Base-by-base conservation (phyloP, 805 yeast species). In the Phaffomyces opuntiae region DNA sequence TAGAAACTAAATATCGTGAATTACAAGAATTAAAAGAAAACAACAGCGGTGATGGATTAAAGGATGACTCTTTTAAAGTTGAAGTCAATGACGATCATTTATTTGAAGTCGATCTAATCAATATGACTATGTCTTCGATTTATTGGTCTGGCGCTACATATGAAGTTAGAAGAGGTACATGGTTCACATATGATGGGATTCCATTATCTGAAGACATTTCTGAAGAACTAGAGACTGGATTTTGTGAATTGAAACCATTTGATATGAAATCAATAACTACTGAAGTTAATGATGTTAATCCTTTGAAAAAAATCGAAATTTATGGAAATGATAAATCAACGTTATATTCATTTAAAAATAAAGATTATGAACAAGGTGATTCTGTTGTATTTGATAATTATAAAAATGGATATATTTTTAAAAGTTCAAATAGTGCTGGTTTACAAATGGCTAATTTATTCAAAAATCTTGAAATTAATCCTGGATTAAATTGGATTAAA, bases 131-230 rank as follows among this genome's bases (percentile, higher is more conserved):
- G 55, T 52, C 65, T 4, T 95, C 98, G 0, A 74, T 81, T 0
- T 91, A 81, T 60, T 91, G 97, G 97, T 80, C 78, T 8, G 97
- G 97, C 1, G 93, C 96, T 0, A 66, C 69, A 0, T 91, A 81
- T 59, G 89, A 86, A 49, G 83, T 91, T 1, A 70, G 96, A 39
- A 67, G 97, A 45, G 96, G 96, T 1, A 61, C 80, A 1, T 91
- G 98, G 98, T 88, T 87, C 60, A 65, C 70, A 34, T 59, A 74
- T 9, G 76, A 76, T 42, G 78, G 78, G 1, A 56, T 57, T 6
- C 95, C 95, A 0, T 63, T 87, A 26, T 56, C 70, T 9, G 67
- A 68, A 1, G 62, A 65, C 1, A 47, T 81, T 6, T 69, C 93
- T 0, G 65, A 68, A 1, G 78, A 75, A 46, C 55, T 90, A 19